Evolutionary conservation across 1,284 basidiomycete species (phyloP).

Genomic region (Puccinia horiana): DNA sequence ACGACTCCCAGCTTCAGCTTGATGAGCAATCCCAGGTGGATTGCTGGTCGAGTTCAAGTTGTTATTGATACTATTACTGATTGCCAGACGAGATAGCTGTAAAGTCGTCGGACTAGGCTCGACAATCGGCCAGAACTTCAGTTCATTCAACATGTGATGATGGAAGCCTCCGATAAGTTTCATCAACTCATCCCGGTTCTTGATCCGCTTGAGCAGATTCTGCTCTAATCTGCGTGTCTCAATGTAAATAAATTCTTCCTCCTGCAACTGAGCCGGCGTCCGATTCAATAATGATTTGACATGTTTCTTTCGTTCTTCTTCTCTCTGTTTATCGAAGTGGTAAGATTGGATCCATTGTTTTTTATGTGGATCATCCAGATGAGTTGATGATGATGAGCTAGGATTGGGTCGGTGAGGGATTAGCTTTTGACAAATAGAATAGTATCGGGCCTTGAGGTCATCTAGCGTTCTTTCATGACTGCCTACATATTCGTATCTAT

Average conservation of each 20-base stretch:
- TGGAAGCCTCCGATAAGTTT: slow-evolving; percentile 66
- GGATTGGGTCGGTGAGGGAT: slow-evolving; percentile 74
- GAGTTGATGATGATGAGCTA: slow-evolving; percentile 64
- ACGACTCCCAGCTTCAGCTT: not conserved
- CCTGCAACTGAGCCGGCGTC: slow-evolving; percentile 82
- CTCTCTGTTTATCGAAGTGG: slow-evolving; percentile 62
- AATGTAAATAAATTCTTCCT: slow-evolving; percentile 93
- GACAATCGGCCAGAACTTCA: slow-evolving; percentile 34
- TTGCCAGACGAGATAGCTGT: slow-evolving; percentile 25
- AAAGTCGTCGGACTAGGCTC: not conserved
- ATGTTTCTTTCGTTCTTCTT: slow-evolving; percentile 84
- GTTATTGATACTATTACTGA: not conserved
- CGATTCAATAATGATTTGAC: slow-evolving; percentile 80
- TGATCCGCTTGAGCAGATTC: slow-evolving; percentile 81
- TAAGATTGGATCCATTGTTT: slow-evolving; percentile 42
- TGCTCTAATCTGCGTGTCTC: slow-evolving; percentile 93
- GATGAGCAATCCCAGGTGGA: not conserved
- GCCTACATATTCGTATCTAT: slow-evolving; percentile 75
- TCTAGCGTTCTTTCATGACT: slow-evolving; percentile 58
- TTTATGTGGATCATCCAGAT: slow-evolving; percentile 20
- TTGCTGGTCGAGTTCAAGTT: not conserved
- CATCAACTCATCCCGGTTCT: slow-evolving; percentile 86
- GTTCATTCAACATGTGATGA: slow-evolving; percentile 37
- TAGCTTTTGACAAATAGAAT: slow-evolving; percentile 83
- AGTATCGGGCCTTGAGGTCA: slow-evolving; percentile 95